A percentile compares a stretch with the other conserved stretches of the same genome.
Conservation (phyloP, 495 filamentous ascomycete genomes). For the Penicillium nucicola region DNA sequence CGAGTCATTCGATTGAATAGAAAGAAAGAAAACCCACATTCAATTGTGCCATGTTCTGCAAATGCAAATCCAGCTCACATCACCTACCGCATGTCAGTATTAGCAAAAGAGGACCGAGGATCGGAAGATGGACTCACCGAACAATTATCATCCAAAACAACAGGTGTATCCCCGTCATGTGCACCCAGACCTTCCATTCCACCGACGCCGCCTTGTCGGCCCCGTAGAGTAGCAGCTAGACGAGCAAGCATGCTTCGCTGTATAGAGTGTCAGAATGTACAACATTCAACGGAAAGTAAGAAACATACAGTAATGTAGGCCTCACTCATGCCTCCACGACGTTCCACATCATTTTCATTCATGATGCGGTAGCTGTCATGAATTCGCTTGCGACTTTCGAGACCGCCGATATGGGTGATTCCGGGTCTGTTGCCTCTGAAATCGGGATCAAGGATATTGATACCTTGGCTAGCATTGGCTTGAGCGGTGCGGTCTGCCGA, state of each 20-base stretch:
- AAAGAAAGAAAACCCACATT: no score
- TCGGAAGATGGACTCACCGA: slow-evolving; percentile 20
- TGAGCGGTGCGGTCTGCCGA: slow-evolving; percentile 60
- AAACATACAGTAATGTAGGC: slow-evolving; percentile 60
- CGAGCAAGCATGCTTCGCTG: slow-evolving; percentile 60
- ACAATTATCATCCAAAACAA: slow-evolving; percentile 46
- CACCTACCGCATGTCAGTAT: slow-evolving; percentile 13
- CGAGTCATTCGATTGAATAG: no score
- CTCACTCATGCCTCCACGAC: slow-evolving; percentile 58
- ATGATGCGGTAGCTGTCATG: slow-evolving; percentile 62
- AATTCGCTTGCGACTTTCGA: slow-evolving; percentile 57
- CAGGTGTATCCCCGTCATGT: background rate
- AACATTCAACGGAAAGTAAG: no score
- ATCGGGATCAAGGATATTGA: slow-evolving; percentile 50
- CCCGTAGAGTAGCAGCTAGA: slow-evolving; percentile 46
- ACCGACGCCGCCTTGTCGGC: slow-evolving; percentile 27
- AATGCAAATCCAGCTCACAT: slow-evolving; percentile 15
- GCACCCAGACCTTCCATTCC: slow-evolving; percentile 7
- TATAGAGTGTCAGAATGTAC: slow-evolving; percentile 10
- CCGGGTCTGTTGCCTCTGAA: slow-evolving; percentile 33
- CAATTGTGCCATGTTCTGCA: no score
- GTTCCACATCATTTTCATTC: slow-evolving; percentile 61
- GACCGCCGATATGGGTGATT: slow-evolving; percentile 31
- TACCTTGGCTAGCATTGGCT: slow-evolving; percentile 51
- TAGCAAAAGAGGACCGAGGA: background rate